phyloP scores from a whole-genome alignment of 345 rosid species.

The Gossypium herbaceum region DNA sequence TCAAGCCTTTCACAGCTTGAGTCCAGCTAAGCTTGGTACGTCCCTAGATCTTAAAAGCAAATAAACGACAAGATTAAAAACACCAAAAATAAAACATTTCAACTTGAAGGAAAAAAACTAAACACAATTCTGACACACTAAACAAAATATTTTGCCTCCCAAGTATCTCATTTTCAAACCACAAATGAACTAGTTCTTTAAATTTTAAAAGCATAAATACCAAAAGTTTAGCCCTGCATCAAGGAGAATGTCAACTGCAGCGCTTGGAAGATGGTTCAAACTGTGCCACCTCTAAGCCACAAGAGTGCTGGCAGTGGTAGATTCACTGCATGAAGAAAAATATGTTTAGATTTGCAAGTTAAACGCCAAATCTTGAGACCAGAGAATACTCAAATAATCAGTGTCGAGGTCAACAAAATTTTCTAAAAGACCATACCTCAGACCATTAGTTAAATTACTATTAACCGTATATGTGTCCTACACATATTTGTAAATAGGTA shows the following conservation, averaged over 20 bases:
- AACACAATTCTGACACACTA: neutral
- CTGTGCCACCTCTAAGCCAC: conserved; percentile 36
- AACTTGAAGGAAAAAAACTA: neutral
- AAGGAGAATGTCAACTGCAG: neutral
- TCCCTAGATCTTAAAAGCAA: neutral
- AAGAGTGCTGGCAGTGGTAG: conserved; percentile 63
- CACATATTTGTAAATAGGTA: neutral
- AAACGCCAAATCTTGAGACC: neutral
- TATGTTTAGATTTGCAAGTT: neutral
- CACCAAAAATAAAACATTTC: neutral
- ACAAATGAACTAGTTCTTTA: conserved; percentile 4
- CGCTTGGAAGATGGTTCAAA: neutral
- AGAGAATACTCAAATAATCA: neutral
- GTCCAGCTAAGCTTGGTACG: neutral
- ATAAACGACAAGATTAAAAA: neutral
- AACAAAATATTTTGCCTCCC: neutral
- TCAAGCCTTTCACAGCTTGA: neutral
- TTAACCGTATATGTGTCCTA: neutral
- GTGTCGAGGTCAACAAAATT: neutral
- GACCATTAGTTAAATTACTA: neutral
- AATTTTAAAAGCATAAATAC: neutral
- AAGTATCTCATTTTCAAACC: neutral
- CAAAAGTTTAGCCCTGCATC: conserved; percentile 1
- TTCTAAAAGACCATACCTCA: neutral
- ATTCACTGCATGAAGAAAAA: conserved; percentile 41